These are phyloP conservation scores for Solanum hybrid DNA, from an alignment of 305 asterid species.

Conservation along the genomic window DNA sequence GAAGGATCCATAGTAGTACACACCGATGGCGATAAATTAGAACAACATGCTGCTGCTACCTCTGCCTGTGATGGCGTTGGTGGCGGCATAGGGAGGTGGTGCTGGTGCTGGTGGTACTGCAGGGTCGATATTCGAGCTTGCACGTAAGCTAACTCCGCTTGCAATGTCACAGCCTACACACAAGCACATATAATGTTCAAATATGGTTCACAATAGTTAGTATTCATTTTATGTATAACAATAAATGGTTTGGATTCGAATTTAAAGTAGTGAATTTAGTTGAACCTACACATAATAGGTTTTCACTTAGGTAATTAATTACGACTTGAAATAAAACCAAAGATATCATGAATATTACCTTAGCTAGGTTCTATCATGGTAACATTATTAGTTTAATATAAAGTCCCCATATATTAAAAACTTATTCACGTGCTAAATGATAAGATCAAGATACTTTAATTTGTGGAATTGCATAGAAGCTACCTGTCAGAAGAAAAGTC, in stretches of 20 bases:
- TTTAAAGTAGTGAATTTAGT: background rate
- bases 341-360: background rate
- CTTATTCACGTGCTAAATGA: background rate
- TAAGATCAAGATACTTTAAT: background rate
- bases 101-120: slow-evolving; percentile 17
- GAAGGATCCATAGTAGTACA: background rate
- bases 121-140: slow-evolving; percentile 76
- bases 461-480: background rate
- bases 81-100: background rate
- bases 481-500: background rate
- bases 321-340: background rate
- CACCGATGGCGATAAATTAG: background rate
- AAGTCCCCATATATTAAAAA: background rate
- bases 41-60: background rate
- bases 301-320: background rate
- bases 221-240: background rate
- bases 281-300: background rate
- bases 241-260: accelerated
- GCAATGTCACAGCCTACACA: slow-evolving; percentile 63
- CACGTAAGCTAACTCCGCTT: slow-evolving; percentile 66
- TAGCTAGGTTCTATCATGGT: background rate
- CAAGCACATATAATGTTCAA: background rate
- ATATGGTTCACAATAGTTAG: background rate
- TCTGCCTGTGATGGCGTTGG: background rate
- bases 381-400: background rate